A percentile compares a stretch with the other conserved stretches of the same genome.
Conservation (phyloP, 2,329 filamentous ascomycete species). For the Colletotrichum paranaense region DNA sequence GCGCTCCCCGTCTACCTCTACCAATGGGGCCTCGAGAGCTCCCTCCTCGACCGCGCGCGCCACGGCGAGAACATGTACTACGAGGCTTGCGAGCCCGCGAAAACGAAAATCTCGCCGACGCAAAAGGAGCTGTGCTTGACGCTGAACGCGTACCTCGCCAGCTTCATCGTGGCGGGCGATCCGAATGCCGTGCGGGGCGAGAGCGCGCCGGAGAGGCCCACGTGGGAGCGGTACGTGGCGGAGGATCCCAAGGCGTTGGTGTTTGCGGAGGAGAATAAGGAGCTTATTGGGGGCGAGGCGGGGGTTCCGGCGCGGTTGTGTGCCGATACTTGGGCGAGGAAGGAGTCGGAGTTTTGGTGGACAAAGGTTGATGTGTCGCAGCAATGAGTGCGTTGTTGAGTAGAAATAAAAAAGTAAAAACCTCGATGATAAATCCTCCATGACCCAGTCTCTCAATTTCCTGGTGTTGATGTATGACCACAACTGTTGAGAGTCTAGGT, state of each 20-base stretch:
- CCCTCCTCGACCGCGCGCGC: slow-evolving; percentile 50
- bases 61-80: slow-evolving; percentile 57
- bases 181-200: slow-evolving; percentile 17
- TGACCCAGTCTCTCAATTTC: no score
- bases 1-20: slow-evolving; percentile 53
- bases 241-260: slow-evolving; percentile 55
- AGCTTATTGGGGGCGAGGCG: slow-evolving; percentile 52
- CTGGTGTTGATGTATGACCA: no score
- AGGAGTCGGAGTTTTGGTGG: slow-evolving; percentile 72
- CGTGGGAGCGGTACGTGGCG: slow-evolving; percentile 40
- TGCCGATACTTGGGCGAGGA: slow-evolving; percentile 52
- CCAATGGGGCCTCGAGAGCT: slow-evolving; percentile 65
- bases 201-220: slow-evolving; percentile 50
- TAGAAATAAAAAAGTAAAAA: background rate
- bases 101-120: slow-evolving; percentile 54
- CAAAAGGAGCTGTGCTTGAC: slow-evolving; percentile 49
- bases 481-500: no score
- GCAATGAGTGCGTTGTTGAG: slow-evolving; percentile 11
- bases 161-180: slow-evolving; percentile 45
- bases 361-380: slow-evolving; percentile 60
- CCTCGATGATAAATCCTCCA: background rate
- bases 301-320: slow-evolving; percentile 54
- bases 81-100: slow-evolving; percentile 42
- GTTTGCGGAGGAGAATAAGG: slow-evolving; percentile 71
- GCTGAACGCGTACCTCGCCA: slow-evolving; percentile 53